These are phyloP conservation scores for Populus tremula DNA, from an alignment of 345 rosid species.

Conservation along the genomic window DNA sequence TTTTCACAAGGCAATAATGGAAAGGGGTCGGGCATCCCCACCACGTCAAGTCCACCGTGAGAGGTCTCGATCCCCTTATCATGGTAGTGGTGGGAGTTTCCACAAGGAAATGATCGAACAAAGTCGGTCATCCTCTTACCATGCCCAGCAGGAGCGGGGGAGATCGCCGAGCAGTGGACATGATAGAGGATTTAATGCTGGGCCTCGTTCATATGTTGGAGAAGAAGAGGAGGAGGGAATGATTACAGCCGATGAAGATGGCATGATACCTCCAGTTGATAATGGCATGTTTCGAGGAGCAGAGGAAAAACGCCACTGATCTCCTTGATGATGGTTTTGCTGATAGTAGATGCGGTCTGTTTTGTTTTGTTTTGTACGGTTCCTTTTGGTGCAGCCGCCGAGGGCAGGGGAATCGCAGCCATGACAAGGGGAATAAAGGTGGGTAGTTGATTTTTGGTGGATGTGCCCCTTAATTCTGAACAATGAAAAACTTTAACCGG, in stretches of 20 bases:
- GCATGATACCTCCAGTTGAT: not conserved
- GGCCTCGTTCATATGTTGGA: conserved; percentile 9
- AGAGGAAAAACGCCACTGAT: not conserved
- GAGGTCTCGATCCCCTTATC: conserved; percentile 23
- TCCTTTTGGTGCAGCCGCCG: not conserved
- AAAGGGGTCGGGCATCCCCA: conserved; percentile 5
- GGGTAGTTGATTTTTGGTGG: conserved; percentile 17
- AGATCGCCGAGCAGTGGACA: conserved; percentile 10
- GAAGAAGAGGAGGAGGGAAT: conserved; percentile 48
- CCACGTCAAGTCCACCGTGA: too few relatives aligned
- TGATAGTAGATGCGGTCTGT: not conserved
- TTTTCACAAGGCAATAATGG: conserved; percentile 17
- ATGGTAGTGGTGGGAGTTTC: conserved; percentile 18
- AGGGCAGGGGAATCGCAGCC: not conserved
- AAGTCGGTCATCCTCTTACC: not conserved
- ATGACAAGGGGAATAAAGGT: conserved; percentile 6
- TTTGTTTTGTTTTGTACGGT: not conserved
- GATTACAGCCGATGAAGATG: conserved; percentile 27
- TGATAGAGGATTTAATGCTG: conserved; percentile 1
- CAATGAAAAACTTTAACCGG: not conserved
- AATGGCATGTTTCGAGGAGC: not conserved
- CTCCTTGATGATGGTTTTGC: not conserved
- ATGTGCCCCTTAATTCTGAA: conserved; percentile 1
- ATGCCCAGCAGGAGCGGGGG: not conserved
- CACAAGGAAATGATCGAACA: conserved; percentile 13